Base-by-base conservation (phyloP, 257 asterid genomes). In the Solanum chiquidenum region DNA sequence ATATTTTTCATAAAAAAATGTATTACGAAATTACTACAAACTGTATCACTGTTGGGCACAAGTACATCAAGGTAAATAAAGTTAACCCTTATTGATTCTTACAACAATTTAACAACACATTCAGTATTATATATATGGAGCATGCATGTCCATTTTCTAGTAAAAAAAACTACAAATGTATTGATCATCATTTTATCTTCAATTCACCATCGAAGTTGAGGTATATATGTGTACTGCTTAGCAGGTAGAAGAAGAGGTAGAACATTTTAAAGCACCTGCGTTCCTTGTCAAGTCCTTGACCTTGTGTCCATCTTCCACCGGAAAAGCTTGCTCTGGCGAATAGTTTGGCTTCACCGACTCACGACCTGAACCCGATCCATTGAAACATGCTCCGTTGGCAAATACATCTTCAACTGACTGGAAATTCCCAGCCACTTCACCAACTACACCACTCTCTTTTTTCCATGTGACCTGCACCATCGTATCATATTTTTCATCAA, bases 321-420 rank as follows among this genome's bases (percentile, higher is more conserved):
- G 89, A 87, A 96, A 95, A 52, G 8, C 83, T 86, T 96, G 99
- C 62, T 94, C 98, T 29, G 92, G 85, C 20, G 72, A 86, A 64
- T 96, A 96, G 87, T 93, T 91, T 18, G 99, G 97, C 87, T 83
- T 93, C 90, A 90, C 88, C 3, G 88, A 88, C 12, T 44, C 89
- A 35, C 93, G 92, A 20, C 69, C 68, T 3, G 62, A 87, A 2
- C 83, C 83, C 5, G 94, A 77, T 33, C 88, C 89, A 23, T 49
- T 90, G 87, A 96, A 95, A 12, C 92, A 93, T 16, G 98, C 98
- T 68, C 99, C 99, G 31, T 95, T 96, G 79, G 93, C 98, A 12
- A 96, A 93, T 27, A 95, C 94, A 37, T 96, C 99, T 58, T 86
- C 83, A 37, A 95, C 92, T 2, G 98, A 95, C 34, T 84, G 92